Evolutionary conservation across 2,329 filamentous ascomycete species (phyloP), one percentile per base, ranked within the genome.

Genomic region (Pestalotiopsis sp.): DNA sequence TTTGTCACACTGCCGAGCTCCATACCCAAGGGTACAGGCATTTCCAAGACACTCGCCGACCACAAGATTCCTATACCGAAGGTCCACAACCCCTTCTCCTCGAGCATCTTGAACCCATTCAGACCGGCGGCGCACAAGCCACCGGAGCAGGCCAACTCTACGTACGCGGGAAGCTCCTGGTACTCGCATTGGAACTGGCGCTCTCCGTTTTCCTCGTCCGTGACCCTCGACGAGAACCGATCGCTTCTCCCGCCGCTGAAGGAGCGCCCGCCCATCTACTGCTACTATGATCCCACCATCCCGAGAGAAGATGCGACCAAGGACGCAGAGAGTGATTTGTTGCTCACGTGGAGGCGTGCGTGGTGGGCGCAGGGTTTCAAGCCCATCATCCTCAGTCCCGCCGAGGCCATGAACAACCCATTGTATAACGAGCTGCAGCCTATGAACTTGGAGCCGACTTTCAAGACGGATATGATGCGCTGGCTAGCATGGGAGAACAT

Each of bases 331-430:
- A 91, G 91, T 76, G 88, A 91, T 69, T 82, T 98, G 69, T 85
- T 98, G 63, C 83, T 97, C 68, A 92, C 93, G 66, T 98, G 96
- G 96, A 89, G 95, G 70, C 89, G 94, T 61, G 95, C 95, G 2
- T 98, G 95, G 94, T 98, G 94, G 93, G 94, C 95, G 0, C 90
- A 97, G 75, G 96, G 95, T 12, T 98, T 98, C 82, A 90, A 87
- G 71, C 95, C 96, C 0, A 86, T 96, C 7, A 92, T 98, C 56
- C 81, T 98, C 68, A 91, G 92, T 65, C 87, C 90, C 17, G 89
- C 88, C 1, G 95, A 98, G 78, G 94, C 95, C 20, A 92, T 91
- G 85, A 90, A 90, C 76, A 96, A 97, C 76, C 93, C 93, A 1
- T 81, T 93, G 23, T 97, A 95, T 78, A 85, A 90, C 72, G 85